A percentile compares a stretch with the other conserved stretches of the same genome.
Conservation (phyloP, 2,329 filamentous ascomycete species). For the Neofusicoccum sp. region DNA sequence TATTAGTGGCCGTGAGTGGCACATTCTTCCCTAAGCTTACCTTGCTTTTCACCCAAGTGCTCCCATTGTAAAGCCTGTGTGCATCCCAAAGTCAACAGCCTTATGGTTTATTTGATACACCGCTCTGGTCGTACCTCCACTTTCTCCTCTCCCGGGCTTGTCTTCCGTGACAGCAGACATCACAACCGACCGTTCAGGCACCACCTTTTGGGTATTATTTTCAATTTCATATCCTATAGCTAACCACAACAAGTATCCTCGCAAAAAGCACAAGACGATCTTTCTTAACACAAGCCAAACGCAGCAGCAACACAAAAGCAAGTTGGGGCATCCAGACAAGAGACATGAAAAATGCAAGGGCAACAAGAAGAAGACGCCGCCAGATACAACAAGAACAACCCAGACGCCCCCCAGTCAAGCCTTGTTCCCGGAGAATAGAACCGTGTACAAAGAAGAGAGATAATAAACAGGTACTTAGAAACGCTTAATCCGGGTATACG, state of each 20-base stretch:
- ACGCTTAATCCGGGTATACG: constrained; percentile 21
- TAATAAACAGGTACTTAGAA: constrained; percentile 1
- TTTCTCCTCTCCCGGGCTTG: too few relatives aligned
- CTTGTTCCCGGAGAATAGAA: not conserved
- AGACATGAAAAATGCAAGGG: not conserved
- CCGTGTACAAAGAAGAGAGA: not conserved
- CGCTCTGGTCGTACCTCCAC: too few relatives aligned
- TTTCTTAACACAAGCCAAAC: not conserved
- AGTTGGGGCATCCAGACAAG: not conserved
- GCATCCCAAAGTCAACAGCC: too few relatives aligned
- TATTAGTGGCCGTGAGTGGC: too few relatives aligned
- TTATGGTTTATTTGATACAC: too few relatives aligned
- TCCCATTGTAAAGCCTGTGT: too few relatives aligned
- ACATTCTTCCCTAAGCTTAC: too few relatives aligned
- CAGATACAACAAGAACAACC: not conserved
- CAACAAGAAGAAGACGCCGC: not conserved
- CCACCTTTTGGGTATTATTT: not conserved
- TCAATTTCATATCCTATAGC: not conserved
- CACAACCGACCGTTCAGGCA: not conserved
- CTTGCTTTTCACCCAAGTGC: too few relatives aligned
- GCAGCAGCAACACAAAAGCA: not conserved
- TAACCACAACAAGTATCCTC: not conserved
- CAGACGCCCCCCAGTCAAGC: not conserved
- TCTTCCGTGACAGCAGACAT: not conserved
- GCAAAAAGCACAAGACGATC: not conserved